These are phyloP conservation scores for Boletus subcaerulescens DNA, from an alignment of 768 basidiomycete genomes.

Conservation along the genomic window DNA sequence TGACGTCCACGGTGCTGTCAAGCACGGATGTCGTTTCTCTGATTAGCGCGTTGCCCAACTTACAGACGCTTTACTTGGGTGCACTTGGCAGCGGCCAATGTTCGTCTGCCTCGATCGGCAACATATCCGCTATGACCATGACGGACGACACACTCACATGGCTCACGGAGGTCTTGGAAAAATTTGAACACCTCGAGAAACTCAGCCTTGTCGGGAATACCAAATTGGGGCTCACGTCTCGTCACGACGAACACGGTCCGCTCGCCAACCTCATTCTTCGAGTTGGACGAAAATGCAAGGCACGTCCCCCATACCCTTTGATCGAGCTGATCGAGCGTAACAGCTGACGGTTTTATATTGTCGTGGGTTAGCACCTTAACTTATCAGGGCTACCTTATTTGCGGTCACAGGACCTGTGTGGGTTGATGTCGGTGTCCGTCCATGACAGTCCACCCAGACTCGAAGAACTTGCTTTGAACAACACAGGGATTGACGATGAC, in stretches of 20 bases:
- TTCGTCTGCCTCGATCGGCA: slow-evolving; percentile 42
- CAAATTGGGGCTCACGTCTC: slow-evolving; percentile 47
- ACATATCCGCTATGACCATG: slow-evolving; percentile 52
- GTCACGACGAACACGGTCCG: slow-evolving; percentile 29
- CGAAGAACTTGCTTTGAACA: slow-evolving; percentile 52
- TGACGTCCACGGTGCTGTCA: slow-evolving; percentile 53
- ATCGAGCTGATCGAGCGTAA: neutral
- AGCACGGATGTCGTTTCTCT: slow-evolving; percentile 40
- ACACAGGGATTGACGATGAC: slow-evolving; percentile 59
- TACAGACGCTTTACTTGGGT: slow-evolving; percentile 54
- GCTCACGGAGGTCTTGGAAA: slow-evolving; percentile 41
- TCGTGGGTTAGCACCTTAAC: slow-evolving; percentile 49
- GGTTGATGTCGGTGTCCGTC: slow-evolving; percentile 35
- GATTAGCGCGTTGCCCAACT: slow-evolving; percentile 36
- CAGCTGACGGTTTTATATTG: neutral
- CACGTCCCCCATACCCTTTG: slow-evolving; percentile 17
- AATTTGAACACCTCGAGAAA: slow-evolving; percentile 41
- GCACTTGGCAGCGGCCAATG: slow-evolving; percentile 53
- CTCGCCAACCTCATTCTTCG: slow-evolving; percentile 45
- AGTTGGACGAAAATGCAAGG: slow-evolving; percentile 62
- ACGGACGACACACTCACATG: slow-evolving; percentile 45
- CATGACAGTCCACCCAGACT: slow-evolving; percentile 35
- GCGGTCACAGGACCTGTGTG: slow-evolving; percentile 48
- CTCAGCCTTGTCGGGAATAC: slow-evolving; percentile 63
- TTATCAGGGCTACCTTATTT: slow-evolving; percentile 51